These are phyloP conservation scores for Hericium coralloides DNA, from an alignment of 768 basidiomycete genomes.

Conservation along the genomic window DNA sequence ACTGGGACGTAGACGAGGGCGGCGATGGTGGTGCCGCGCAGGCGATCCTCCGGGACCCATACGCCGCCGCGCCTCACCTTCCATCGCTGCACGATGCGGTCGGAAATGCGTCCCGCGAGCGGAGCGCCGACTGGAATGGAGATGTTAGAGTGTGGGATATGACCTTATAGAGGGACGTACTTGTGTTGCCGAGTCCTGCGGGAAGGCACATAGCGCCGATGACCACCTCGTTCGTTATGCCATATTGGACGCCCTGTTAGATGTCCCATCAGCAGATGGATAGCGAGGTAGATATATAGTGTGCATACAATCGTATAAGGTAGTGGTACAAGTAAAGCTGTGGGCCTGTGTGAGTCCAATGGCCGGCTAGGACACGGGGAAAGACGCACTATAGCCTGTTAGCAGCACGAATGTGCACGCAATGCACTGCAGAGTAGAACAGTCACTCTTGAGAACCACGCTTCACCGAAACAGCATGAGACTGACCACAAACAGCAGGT, in stretches of 20 bases:
- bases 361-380: too few relatives aligned
- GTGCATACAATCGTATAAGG: conserved; percentile 54
- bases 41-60: conserved; percentile 64
- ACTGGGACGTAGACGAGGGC: conserved; percentile 42
- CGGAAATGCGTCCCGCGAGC: conserved; percentile 50
- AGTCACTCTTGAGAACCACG: conserved; percentile 3
- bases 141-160: not conserved
- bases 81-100: conserved; percentile 39
- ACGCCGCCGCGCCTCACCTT: conserved; percentile 39
- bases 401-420: conserved; percentile 24
- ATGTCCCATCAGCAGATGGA: not conserved
- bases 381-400: conserved; percentile 27
- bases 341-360: too few relatives aligned
- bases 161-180: conserved; percentile 26
- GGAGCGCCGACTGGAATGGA: conserved; percentile 44
- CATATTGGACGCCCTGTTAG: conserved; percentile 45
- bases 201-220: conserved; percentile 56
- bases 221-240: conserved; percentile 45
- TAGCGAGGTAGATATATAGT: too few relatives aligned
- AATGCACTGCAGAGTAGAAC: conserved; percentile 30
- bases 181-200: conserved; percentile 47
- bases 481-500: conserved; percentile 45
- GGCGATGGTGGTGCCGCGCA: conserved; percentile 42
- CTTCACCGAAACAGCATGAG: not conserved
- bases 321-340: conserved; percentile 46